phyloP scores from a whole-genome alignment of 148 eudicot genomes.

The Vaccinium macrocarpon region DNA sequence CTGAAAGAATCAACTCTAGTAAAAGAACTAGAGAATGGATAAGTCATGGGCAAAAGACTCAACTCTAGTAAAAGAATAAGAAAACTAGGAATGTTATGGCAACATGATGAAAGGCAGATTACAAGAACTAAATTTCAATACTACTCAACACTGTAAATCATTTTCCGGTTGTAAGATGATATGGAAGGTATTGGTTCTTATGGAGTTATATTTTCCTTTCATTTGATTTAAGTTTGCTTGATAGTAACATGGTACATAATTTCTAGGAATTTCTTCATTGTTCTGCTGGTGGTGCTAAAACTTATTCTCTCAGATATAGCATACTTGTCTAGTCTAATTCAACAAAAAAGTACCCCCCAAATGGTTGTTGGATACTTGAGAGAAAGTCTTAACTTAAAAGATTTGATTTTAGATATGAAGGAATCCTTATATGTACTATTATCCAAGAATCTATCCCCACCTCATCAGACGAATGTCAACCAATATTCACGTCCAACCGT shows the following conservation, averaged over 20 bases:
- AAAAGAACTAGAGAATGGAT: neutral
- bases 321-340: neutral
- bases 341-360: neutral
- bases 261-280: neutral
- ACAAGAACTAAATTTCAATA: neutral
- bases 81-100: neutral
- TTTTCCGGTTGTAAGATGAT: neutral
- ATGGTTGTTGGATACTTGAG: neutral
- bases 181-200: neutral
- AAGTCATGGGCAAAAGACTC: neutral
- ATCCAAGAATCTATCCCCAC: neutral
- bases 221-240: neutral
- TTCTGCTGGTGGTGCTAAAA: slow-evolving; percentile 2
- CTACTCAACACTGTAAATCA: neutral
- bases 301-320: neutral
- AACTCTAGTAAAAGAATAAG: neutral
- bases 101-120: neutral
- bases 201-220: neutral
- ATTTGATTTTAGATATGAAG: neutral
- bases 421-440: neutral
- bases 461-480: neutral
- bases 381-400: neutral
- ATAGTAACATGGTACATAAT: neutral
- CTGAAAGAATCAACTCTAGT: neutral
- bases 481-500: neutral